phyloP scores from a whole-genome alignment of 208 protist genomes.

The Borovskyia barvae region DNA sequence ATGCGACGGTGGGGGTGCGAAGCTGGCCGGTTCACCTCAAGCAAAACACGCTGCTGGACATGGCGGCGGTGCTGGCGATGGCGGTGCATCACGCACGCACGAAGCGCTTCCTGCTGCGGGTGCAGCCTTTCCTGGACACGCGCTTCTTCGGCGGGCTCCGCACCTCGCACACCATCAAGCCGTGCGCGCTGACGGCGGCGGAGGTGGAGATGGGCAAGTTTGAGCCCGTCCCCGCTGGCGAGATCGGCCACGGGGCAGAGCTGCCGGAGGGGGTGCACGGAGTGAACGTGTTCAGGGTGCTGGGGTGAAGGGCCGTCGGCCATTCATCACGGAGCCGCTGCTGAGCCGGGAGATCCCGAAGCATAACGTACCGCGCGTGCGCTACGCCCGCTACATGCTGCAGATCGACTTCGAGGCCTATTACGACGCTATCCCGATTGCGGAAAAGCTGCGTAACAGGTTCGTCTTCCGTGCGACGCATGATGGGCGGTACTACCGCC shows the following conservation, averaged over 20 bases:
- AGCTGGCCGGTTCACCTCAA: not conserved
- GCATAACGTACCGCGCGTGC: slow-evolving; percentile 7
- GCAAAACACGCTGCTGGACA: not conserved
- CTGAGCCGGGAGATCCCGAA: slow-evolving; percentile 17
- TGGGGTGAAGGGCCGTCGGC: slow-evolving; percentile 15
- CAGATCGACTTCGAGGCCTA: slow-evolving; percentile 35
- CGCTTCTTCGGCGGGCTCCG: not conserved
- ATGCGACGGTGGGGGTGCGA: too few species aligned
- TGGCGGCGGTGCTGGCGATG: not conserved
- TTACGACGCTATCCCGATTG: slow-evolving; percentile 30
- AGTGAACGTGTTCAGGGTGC: slow-evolving; percentile 15
- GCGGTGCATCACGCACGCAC: not conserved
- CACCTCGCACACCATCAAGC: not conserved
- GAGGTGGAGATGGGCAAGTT: not conserved
- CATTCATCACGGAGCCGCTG: slow-evolving; percentile 25
- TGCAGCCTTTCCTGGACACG: not conserved
- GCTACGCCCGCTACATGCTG: slow-evolving; percentile 19
- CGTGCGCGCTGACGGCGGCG: not conserved
- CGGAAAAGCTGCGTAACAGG: slow-evolving; percentile 4
- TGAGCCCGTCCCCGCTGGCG: not conserved
- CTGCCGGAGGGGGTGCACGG: not conserved
- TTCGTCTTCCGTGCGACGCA: slow-evolving; percentile 17
- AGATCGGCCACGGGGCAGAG: too few species aligned
- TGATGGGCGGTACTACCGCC: slow-evolving; percentile 11
- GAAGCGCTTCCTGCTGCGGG: not conserved